Base-by-base conservation (phyloP, 2,329 filamentous ascomycete genomes). In the Penicillium sp. region DNA sequence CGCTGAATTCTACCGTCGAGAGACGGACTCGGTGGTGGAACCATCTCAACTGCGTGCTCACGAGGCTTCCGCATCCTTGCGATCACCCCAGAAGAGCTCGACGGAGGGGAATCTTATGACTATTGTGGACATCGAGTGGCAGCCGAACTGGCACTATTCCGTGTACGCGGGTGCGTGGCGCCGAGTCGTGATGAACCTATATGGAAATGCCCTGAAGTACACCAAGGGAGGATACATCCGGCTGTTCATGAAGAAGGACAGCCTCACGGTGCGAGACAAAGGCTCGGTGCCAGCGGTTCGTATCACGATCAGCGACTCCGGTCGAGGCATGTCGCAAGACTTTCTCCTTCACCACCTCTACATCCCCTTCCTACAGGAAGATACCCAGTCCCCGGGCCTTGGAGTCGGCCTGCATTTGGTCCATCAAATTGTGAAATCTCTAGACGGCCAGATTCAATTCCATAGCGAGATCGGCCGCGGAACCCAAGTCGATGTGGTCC, bases 341-440 rank as follows among this genome's bases (percentile, higher is more conserved):
- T 56, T 49, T 25, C 43, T 60, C 1, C 40, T 47, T 6, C 50
- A 59, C 35, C 43, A 55, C 28, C 47, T 60, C 9, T 84, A 80
- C 54, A 74, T 70, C 0, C 75, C 80, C 0, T 84, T 84, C 47
- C 63, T 71, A 0, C 80, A 84, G 43, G 80, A 83, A 51, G 70
- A 81, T 26, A 56, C 62, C 1, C 59, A 82, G 0, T 64, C 71
- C 0, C 69, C 74, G 0, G 81, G 81, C 0, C 74, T 76, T 0
- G 81, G 81, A 0, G 65, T 84, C 0, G 80, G 81, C 0, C 62
- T 84, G 15, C 77, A 74, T 35, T 70, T 83, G 2, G 79, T 83
- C 1, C 68, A 72, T 19, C 34, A 64, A 56, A 49, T 65, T 53
- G 51, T 61, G 7, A 48, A 48, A 26, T 54, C 46, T 4, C 32